These are phyloP conservation scores for Polytolypa hystricis DNA, from an alignment of 2,329 filamentous ascomycete species.

Conservation along the genomic window DNA sequence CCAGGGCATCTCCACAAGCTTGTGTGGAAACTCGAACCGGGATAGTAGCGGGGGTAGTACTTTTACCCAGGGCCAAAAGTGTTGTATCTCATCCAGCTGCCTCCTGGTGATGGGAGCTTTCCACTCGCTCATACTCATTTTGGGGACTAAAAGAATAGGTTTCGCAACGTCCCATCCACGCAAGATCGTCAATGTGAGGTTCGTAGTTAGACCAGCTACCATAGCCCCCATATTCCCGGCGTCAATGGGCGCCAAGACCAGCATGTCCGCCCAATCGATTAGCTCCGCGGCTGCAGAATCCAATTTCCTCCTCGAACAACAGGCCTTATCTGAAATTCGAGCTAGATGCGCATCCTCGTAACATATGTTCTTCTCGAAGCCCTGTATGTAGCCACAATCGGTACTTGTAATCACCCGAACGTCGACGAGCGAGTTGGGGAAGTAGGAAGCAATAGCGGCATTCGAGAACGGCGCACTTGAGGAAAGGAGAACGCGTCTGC, in stretches of 20 bases:
- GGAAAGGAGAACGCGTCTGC: constrained; percentile 25
- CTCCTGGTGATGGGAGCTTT: constrained; percentile 80
- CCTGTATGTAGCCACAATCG: constrained; percentile 4
- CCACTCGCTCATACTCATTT: constrained; percentile 85
- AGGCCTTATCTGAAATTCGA: constrained; percentile 25
- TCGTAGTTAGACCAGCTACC: constrained; percentile 74
- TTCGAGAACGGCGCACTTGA: constrained; percentile 32
- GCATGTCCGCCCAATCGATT: constrained; percentile 77
- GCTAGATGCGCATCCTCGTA: constrained; percentile 32
- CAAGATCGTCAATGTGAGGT: constrained; percentile 66
- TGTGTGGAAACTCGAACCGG: constrained; percentile 55
- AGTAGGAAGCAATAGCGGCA: constrained; percentile 26
- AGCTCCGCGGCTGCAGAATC: constrained; percentile 45
- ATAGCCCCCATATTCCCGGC: constrained; percentile 78
- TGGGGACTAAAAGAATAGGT: constrained; percentile 71
- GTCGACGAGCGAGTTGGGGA: constrained; percentile 29
- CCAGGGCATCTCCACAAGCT: constrained; percentile 40
- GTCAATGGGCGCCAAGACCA: constrained; percentile 75
- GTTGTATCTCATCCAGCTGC: constrained; percentile 70
- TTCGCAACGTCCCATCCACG: constrained; percentile 82
- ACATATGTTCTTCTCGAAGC: constrained; percentile 27
- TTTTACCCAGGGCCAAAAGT: constrained; percentile 79
- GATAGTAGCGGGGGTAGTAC: constrained; percentile 73
- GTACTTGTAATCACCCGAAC: constrained; percentile 33
- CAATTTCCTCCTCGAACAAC: constrained; percentile 28